Conservation (phyloP, 2,329 filamentous ascomycete species). For the Colletotrichum eleusines region DNA sequence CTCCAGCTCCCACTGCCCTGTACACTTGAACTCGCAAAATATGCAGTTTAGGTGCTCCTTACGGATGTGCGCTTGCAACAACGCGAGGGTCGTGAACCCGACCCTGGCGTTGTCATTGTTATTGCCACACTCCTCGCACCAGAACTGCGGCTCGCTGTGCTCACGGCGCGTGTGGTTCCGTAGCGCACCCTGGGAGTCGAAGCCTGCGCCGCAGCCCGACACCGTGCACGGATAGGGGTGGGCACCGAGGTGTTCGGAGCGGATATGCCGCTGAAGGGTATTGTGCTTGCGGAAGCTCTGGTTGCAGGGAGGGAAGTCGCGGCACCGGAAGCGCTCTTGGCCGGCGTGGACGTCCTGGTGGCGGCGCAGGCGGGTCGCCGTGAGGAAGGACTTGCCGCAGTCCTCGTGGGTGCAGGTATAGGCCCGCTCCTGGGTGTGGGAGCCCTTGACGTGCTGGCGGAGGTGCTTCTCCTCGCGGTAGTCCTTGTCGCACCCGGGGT, state of each 20-base stretch:
- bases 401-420: slow-evolving; percentile 77
- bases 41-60: slow-evolving; percentile 80
- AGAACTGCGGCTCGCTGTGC: slow-evolving; percentile 78
- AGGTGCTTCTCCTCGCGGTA: slow-evolving; percentile 91
- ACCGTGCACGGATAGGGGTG: slow-evolving; percentile 79
- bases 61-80: slow-evolving; percentile 80
- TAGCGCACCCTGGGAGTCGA: slow-evolving; percentile 79
- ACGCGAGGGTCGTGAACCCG: slow-evolving; percentile 78
- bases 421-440: slow-evolving; percentile 78
- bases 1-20: slow-evolving; percentile 75
- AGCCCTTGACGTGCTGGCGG: slow-evolving; percentile 85
- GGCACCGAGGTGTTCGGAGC: slow-evolving; percentile 78
- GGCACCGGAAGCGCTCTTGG: slow-evolving; percentile 80
- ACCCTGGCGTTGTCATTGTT: slow-evolving; percentile 57
- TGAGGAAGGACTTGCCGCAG: slow-evolving; percentile 86
- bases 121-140: slow-evolving; percentile 79
- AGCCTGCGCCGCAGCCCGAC: slow-evolving; percentile 72
- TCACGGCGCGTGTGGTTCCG: slow-evolving; percentile 77
- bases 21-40: slow-evolving; percentile 78
- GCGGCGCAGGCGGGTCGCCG: slow-evolving; percentile 79
- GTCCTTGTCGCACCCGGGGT: slow-evolving; percentile 80
- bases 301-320: slow-evolving; percentile 75
- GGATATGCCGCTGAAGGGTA: slow-evolving; percentile 86
- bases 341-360: slow-evolving; percentile 85
- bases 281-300: slow-evolving; percentile 89